These are phyloP conservation scores for Pythium brachiatum DNA, from an alignment of 352 stramenopile genomes.

Conservation along the genomic window DNA sequence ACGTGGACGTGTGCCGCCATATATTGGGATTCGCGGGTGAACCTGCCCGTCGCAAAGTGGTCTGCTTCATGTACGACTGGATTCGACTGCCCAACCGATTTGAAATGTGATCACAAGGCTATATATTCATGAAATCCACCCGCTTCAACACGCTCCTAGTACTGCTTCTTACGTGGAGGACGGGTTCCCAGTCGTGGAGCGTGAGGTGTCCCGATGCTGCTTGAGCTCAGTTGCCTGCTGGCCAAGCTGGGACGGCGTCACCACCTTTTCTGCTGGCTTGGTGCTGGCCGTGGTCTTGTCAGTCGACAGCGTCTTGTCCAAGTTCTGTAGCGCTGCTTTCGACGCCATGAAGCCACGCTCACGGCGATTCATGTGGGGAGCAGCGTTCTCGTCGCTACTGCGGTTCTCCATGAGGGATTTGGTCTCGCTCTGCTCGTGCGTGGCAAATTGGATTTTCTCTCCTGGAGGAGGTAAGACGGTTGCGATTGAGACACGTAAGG, in stretches of 20 bases:
- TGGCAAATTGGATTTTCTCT: background rate
- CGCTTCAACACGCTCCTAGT: too few species aligned
- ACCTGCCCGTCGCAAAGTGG: conserved; percentile 9
- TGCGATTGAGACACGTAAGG: too few species aligned
- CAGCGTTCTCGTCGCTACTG: background rate
- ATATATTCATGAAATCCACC: background rate
- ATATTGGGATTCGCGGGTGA: conserved; percentile 21
- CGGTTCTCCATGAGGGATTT: conserved; percentile 19
- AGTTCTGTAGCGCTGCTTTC: conserved; percentile 19
- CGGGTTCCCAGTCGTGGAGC: background rate
- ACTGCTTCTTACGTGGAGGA: background rate
- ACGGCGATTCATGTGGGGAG: conserved; percentile 1
- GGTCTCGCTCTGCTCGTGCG: too few species aligned
- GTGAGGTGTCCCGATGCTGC: background rate
- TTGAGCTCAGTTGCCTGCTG: conserved; percentile 10
- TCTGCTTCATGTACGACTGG: conserved; percentile 26
- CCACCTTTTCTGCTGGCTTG: background rate
- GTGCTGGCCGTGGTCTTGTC: background rate
- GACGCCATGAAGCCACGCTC: conserved; percentile 23
- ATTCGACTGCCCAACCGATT: conserved; percentile 19
- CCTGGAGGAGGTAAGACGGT: too few species aligned
- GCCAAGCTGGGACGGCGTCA: conserved; percentile 16
- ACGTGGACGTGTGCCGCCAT: conserved; percentile 14
- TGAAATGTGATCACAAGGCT: conserved; percentile 10
- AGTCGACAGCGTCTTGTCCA: conserved; percentile 17